phyloP scores from a whole-genome alignment of 1,139 yeast species.

The Sugiyamaella pinicola region DNA sequence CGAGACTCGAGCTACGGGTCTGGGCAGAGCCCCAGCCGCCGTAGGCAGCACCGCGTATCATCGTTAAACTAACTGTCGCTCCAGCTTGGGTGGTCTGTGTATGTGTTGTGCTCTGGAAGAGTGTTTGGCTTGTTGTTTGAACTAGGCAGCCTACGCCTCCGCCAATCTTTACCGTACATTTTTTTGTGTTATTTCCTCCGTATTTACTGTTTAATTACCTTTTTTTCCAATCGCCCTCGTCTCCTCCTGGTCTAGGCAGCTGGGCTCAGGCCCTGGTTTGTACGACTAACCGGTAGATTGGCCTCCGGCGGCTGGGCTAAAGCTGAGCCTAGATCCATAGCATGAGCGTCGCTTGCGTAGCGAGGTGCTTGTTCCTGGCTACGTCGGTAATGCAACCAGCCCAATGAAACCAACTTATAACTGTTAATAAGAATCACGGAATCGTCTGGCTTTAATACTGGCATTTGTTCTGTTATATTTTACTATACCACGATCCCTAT shows the following conservation, averaged over 20 bases:
- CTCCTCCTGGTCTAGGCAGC: no score
- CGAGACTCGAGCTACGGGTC: neutral
- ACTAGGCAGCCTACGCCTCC: neutral
- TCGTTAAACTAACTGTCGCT: neutral
- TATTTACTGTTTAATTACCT: neutral
- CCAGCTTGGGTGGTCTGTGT: constrained; percentile 31
- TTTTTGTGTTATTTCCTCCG: neutral
- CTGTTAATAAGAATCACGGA: no score
- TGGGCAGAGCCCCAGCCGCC: neutral
- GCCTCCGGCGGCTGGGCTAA: neutral
- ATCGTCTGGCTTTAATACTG: no score
- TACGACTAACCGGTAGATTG: neutral
- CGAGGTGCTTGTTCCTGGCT: no score
- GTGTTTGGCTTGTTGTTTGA: constrained; percentile 42
- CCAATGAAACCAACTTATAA: no score
- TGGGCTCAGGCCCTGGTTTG: no score
- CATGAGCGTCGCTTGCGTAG: neutral
- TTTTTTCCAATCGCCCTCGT: no score
- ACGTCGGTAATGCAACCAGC: no score
- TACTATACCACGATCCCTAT: no score
- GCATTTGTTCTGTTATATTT: no score
- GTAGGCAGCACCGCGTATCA: neutral
- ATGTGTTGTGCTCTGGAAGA: constrained; percentile 36
- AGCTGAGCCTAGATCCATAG: neutral
- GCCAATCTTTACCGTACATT: neutral